phyloP scores from a whole-genome alignment of 2,329 filamentous ascomycete species.

The Botrytis aclada region DNA sequence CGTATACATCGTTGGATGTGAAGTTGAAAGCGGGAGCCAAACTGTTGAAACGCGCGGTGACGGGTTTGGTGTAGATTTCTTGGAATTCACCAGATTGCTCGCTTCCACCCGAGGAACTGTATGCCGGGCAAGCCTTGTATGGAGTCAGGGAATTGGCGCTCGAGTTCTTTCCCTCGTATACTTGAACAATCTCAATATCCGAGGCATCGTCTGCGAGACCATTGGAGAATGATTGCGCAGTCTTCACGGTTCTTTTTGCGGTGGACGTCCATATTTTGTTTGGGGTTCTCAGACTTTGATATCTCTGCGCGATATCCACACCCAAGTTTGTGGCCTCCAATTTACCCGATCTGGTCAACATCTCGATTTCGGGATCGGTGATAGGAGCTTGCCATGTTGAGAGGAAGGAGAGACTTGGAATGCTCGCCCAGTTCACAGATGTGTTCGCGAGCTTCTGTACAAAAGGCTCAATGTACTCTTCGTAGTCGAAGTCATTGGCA shows the following conservation, averaged over 20 bases:
- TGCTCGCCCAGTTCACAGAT: slow-evolving; percentile 45
- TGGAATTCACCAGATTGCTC: slow-evolving; percentile 43
- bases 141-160: slow-evolving; percentile 54
- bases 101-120: slow-evolving; percentile 48
- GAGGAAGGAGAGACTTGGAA: slow-evolving; percentile 32
- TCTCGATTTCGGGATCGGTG: slow-evolving; percentile 31
- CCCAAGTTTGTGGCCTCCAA: slow-evolving; percentile 32
- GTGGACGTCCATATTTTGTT: slow-evolving; percentile 51
- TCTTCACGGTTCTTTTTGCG: slow-evolving; percentile 50
- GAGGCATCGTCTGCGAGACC: slow-evolving; percentile 45
- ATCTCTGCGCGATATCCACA: slow-evolving; percentile 33
- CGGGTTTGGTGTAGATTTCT: slow-evolving; percentile 48
- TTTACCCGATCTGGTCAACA: slow-evolving; percentile 32
- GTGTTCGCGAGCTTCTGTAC: slow-evolving; percentile 48
- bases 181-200: slow-evolving; percentile 43
- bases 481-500: slow-evolving; percentile 51
- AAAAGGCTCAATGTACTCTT: slow-evolving; percentile 50
- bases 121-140: slow-evolving; percentile 51
- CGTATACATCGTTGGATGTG: slow-evolving; percentile 49
- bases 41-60: slow-evolving; percentile 46
- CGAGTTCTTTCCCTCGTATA: slow-evolving; percentile 46
- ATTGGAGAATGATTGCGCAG: slow-evolving; percentile 47
- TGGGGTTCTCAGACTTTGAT: slow-evolving; percentile 42
- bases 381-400: slow-evolving; percentile 33
- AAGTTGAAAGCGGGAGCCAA: slow-evolving; percentile 51